A percentile compares a stretch with the other conserved stretches of the same genome.
phyloP scores from a whole-genome alignment of 257 asterid species.

The Solanum appendiculatum region DNA sequence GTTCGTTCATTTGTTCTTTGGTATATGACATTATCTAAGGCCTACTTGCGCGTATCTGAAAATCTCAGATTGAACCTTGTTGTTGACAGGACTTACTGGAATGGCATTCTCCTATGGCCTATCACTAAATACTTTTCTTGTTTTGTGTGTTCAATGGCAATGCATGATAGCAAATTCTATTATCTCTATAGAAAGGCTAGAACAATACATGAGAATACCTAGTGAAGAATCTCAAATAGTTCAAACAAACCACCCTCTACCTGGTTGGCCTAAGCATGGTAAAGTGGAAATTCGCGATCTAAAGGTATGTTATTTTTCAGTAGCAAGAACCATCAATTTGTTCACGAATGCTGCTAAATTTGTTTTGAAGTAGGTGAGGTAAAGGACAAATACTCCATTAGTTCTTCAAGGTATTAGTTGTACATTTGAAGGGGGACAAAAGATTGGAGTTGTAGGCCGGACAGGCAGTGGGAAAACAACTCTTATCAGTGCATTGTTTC shows the following conservation, averaged over 20 bases:
- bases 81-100: neutral
- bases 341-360: no score
- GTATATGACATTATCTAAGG: neutral
- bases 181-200: neutral
- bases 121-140: neutral
- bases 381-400: neutral
- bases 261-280: neutral
- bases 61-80: neutral
- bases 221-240: neutral
- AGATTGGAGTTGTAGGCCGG: conserved; percentile 4
- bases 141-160: neutral
- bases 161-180: neutral
- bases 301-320: neutral
- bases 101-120: neutral
- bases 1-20: neutral
- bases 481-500: neutral
- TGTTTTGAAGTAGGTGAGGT: neutral
- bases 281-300: neutral
- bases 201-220: neutral
- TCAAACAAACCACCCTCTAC: neutral
- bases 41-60: neutral
- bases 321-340: neutral
- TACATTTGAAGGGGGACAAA: conserved; percentile 1
- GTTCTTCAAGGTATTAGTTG: neutral
- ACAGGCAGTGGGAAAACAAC: conserved; percentile 10